A percentile compares a stretch with the other conserved stretches of the same genome.
These are phyloP conservation scores for Pythium vanterpoolii DNA, from an alignment of 352 stramenopile species.

Conservation along the genomic window DNA sequence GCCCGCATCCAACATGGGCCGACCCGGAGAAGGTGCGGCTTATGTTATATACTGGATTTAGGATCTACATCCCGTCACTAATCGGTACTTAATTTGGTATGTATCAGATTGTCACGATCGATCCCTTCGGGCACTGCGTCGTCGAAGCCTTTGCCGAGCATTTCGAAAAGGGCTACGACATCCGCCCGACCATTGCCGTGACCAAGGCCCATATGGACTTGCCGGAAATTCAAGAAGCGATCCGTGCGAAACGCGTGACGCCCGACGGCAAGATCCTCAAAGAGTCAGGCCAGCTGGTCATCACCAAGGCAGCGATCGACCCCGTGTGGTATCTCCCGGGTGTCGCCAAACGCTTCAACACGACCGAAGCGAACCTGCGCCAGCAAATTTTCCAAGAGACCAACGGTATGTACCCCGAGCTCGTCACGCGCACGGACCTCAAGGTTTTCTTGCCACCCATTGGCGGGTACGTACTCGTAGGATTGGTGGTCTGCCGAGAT, in stretches of 20 bases:
- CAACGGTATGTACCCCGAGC: constrained; percentile 99
- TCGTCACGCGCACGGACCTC: constrained; percentile 97
- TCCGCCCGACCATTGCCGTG: constrained; percentile 97
- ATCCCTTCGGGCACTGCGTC: constrained; percentile 21
- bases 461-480: constrained; percentile 74
- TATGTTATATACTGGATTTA: background rate
- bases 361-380: constrained; percentile 92
- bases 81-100: no score
- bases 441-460: constrained; percentile 99
- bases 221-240: constrained; percentile 96
- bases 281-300: constrained; percentile 86
- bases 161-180: constrained; percentile 94
- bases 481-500: background rate
- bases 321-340: constrained; percentile 99
- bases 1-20: constrained; percentile 93
- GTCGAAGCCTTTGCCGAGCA: constrained; percentile 19
- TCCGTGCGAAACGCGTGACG: constrained; percentile 91
- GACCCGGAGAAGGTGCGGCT: constrained; percentile 90
- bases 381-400: constrained; percentile 99
- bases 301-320: constrained; percentile 98
- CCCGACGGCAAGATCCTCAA: constrained; percentile 96
- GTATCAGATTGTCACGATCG: constrained; percentile 25
- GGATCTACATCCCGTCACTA: no score
- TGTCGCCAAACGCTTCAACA: constrained; percentile 98
- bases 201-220: constrained; percentile 98